These are phyloP conservation scores for Camptophora hylomeconis DNA, from an alignment of 2,329 filamentous ascomycete genomes.

Conservation along the genomic window DNA sequence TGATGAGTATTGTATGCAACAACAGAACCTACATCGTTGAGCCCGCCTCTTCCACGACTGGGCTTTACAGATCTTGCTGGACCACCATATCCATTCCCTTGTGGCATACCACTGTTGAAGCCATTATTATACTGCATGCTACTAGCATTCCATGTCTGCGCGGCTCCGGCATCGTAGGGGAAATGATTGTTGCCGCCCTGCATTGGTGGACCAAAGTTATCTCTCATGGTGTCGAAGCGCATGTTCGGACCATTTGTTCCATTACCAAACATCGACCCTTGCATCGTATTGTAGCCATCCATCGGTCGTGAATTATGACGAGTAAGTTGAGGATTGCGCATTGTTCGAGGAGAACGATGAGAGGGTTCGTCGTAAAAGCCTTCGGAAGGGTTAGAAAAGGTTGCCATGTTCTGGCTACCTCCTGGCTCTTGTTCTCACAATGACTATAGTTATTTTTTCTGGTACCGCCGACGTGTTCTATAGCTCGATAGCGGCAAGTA, in stretches of 20 bases:
- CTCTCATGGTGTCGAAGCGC: constrained; percentile 46
- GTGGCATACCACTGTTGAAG: constrained; percentile 45
- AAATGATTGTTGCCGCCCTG: constrained; percentile 44
- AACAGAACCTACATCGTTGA: constrained; percentile 57
- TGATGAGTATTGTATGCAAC: background rate
- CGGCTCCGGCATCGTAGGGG: constrained; percentile 53
- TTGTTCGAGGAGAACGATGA: constrained; percentile 61
- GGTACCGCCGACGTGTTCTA: no score
- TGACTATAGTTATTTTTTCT: no score
- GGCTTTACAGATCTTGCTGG: constrained; percentile 43
- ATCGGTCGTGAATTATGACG: constrained; percentile 57
- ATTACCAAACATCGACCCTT: constrained; percentile 53
- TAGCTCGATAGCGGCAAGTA: no score
- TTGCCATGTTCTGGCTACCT: constrained; percentile 6
- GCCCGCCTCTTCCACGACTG: constrained; percentile 42
- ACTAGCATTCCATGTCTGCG: constrained; percentile 70
- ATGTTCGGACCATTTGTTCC: constrained; percentile 31
- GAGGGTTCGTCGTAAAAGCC: constrained; percentile 62
- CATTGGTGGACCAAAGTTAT: constrained; percentile 19
- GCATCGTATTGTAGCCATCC: constrained; percentile 57
- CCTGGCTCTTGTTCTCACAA: no score
- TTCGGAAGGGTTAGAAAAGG: constrained; percentile 27
- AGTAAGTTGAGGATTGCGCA: constrained; percentile 53
- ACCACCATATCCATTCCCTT: constrained; percentile 33
- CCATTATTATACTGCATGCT: no score